Percentiles rank a stretch among this genome's conserved stretches.
phyloP scores from a whole-genome alignment of 1,139 yeast genomes.

The Geotrichum phurueaensis region DNA sequence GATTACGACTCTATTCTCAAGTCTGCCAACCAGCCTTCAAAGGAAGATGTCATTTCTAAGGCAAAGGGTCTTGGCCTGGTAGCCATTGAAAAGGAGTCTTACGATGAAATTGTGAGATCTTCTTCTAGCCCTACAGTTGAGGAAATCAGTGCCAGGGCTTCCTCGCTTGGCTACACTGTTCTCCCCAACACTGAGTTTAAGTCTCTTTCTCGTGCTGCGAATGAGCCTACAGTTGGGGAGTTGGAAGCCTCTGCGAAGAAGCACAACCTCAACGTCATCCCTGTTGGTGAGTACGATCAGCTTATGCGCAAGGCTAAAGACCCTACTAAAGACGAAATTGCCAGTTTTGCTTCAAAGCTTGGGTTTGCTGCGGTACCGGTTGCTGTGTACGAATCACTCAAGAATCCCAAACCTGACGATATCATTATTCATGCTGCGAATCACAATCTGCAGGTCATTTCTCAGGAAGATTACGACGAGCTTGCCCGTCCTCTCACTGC shows the following conservation, averaged over 20 bases:
- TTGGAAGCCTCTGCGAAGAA: constrained; percentile 6
- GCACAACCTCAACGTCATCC: constrained; percentile 22
- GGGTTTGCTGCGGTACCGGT: constrained; percentile 32
- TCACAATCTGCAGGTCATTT: constrained; percentile 8
- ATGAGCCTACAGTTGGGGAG: constrained; percentile 21
- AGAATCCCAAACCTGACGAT: constrained; percentile 11
- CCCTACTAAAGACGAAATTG: constrained; percentile 27
- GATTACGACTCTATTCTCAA: constrained; percentile 12
- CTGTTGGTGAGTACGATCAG: constrained; percentile 17
- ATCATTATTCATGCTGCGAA: constrained; percentile 9
- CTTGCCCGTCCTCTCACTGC: constrained; percentile 17
- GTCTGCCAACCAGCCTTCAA: constrained; percentile 34
- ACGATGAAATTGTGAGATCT: constrained; percentile 35
- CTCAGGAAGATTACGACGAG: constrained; percentile 4
- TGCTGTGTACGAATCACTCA: constrained; percentile 8
- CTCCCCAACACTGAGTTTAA: constrained; percentile 26
- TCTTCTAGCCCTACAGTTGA: constrained; percentile 26
- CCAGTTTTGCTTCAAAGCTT: constrained; percentile 29
- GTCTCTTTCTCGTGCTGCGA: constrained; percentile 22
- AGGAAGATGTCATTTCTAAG: constrained; percentile 35
- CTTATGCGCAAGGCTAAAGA: constrained; percentile 10
- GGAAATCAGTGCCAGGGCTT: constrained; percentile 32
- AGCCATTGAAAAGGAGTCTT: constrained; percentile 26
- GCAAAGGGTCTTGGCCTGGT: constrained; percentile 32
- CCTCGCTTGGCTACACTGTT: constrained; percentile 30